These are phyloP conservation scores for Nicotiana otophora DNA, from an alignment of 257 asterid genomes.

Conservation along the genomic window DNA sequence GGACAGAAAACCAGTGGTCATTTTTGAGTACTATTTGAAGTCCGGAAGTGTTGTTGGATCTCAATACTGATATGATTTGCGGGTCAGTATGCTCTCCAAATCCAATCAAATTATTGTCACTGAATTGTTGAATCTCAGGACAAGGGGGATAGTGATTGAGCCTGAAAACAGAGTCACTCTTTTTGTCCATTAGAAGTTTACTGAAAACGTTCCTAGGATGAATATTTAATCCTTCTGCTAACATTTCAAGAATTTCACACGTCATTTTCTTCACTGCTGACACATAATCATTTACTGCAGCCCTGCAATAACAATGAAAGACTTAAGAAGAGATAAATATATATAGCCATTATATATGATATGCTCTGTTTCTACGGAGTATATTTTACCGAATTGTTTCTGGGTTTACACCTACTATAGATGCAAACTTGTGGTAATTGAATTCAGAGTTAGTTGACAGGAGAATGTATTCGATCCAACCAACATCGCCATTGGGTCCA, in stretches of 20 bases:
- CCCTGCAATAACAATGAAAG: neutral
- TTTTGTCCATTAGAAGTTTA: constrained; percentile 21
- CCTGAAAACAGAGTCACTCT: constrained; percentile 25
- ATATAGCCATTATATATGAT: neutral
- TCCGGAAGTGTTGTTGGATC: constrained; percentile 27
- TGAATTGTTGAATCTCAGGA: constrained; percentile 18
- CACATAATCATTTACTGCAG: constrained; percentile 15
- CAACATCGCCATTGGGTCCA: constrained; percentile 22
- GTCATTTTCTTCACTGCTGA: constrained; percentile 23
- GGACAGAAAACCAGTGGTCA: constrained; percentile 28
- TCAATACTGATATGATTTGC: constrained; percentile 24
- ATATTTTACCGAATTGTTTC: constrained; percentile 7
- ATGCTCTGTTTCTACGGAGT: neutral
- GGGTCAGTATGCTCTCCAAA: constrained; percentile 37
- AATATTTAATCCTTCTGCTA: constrained; percentile 26
- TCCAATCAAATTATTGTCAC: constrained; percentile 15
- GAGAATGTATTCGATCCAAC: constrained; percentile 24
- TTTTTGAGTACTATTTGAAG: constrained; percentile 23
- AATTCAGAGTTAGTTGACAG: constrained; percentile 5
- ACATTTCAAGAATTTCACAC: constrained; percentile 21
- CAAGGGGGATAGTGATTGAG: constrained; percentile 30
- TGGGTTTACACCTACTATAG: neutral
- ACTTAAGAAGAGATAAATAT: neutral
- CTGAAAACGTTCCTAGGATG: constrained; percentile 15
- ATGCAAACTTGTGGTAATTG: neutral